Conservation (phyloP, 2,329 filamentous ascomycete species). For the Fusarium sp. region DNA sequence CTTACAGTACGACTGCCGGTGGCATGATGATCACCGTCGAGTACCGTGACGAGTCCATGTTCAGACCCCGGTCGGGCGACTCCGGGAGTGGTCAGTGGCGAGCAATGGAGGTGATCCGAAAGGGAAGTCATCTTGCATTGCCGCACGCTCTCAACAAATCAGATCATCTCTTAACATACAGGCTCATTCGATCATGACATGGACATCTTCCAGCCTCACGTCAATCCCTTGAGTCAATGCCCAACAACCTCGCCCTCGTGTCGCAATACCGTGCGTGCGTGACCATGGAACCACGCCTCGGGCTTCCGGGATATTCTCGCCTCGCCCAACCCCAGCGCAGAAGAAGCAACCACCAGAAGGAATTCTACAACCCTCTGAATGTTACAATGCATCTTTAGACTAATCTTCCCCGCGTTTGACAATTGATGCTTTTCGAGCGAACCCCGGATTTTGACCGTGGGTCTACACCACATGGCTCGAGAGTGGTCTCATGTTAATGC, state of each 20-base stretch:
- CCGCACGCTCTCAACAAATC: neutral
- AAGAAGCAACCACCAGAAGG: neutral
- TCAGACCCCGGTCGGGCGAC: conserved; percentile 27
- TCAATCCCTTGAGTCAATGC: conserved; percentile 11
- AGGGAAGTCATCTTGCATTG: neutral
- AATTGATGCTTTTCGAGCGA: neutral
- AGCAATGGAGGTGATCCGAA: neutral
- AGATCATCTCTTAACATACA: neutral
- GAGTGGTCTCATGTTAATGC: neutral
- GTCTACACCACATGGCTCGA: neutral
- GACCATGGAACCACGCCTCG: neutral
- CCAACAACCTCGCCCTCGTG: neutral
- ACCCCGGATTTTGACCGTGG: neutral
- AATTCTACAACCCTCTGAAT: conserved; percentile 20
- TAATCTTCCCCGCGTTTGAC: conserved; percentile 26
- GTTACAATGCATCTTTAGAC: conserved; percentile 20
- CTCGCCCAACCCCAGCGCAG: conserved; percentile 15
- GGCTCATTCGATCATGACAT: conserved; percentile 11
- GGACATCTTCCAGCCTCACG: neutral
- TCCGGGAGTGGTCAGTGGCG: conserved; percentile 19
- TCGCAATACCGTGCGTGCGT: conserved; percentile 1
- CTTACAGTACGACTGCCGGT: conserved; percentile 20
- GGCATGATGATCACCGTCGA: conserved; percentile 35
- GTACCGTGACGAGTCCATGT: conserved; percentile 11
- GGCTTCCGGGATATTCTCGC: conserved; percentile 36